phyloP scores from a whole-genome alignment of 495 filamentous ascomycete genomes.

The Echria macrotheca region DNA sequence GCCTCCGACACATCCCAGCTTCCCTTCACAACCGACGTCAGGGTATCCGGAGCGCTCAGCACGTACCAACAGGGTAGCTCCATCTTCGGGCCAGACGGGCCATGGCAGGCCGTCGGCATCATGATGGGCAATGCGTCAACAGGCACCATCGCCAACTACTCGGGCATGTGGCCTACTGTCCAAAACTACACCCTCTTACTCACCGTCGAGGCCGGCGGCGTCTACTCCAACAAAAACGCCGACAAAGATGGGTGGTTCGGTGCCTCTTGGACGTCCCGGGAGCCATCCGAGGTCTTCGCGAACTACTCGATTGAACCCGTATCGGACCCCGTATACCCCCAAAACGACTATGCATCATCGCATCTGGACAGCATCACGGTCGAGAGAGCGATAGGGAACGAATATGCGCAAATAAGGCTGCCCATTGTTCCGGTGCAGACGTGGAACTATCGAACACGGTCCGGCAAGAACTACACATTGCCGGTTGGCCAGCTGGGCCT shows the following conservation, averaged over 20 bases:
- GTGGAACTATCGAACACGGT: too few species aligned
- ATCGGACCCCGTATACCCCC: too few species aligned
- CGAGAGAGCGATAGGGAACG: too few species aligned
- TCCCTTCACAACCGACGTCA: constrained; percentile 11
- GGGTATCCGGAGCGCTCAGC: too few species aligned
- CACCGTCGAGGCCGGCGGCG: background rate
- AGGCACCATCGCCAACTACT: background rate
- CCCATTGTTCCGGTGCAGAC: too few species aligned
- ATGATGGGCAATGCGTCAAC: constrained; percentile 9
- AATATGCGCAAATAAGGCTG: too few species aligned
- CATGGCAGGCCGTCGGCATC: constrained; percentile 28
- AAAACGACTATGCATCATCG: too few species aligned
- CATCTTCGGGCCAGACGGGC: constrained; percentile 27
- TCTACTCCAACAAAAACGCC: background rate
- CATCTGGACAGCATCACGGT: too few species aligned
- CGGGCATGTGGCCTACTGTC: constrained; percentile 14
- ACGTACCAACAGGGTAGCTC: too few species aligned
- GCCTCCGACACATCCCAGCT: constrained; percentile 10
- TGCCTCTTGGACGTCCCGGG: constrained; percentile 2
- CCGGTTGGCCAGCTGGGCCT: background rate
- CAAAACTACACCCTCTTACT: background rate
- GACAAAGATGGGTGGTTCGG: background rate
- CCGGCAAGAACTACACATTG: background rate
- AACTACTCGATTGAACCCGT: too few species aligned
- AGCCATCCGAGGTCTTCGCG: too few species aligned